phyloP scores from a whole-genome alignment of 1,284 basidiomycete genomes.

The Cutaneotrichosporon sp. region DNA sequence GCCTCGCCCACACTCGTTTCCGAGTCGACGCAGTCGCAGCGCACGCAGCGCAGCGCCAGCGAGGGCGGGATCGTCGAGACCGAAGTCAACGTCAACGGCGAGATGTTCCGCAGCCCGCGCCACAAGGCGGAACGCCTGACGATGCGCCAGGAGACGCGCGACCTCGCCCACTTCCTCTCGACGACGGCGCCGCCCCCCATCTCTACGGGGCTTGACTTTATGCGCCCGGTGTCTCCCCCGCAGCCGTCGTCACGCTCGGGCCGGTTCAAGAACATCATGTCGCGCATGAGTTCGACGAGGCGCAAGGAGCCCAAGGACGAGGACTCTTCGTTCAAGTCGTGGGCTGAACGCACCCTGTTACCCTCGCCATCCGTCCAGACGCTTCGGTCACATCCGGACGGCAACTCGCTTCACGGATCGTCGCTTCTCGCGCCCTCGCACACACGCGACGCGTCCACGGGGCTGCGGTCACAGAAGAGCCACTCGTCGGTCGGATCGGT shows the following conservation, averaged over 20 bases:
- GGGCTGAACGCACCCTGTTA: constrained; percentile 1
- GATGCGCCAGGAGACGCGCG: constrained; percentile 29
- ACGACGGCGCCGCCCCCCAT: constrained; percentile 29
- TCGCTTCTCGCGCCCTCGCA: not conserved
- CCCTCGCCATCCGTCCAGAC: not conserved
- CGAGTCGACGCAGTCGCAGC: not conserved
- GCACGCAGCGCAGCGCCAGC: constrained; percentile 12
- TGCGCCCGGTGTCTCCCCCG: not conserved
- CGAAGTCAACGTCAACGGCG: not conserved
- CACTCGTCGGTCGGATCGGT: constrained; percentile 15
- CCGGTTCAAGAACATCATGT: constrained; percentile 17
- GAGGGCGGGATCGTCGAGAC: constrained; percentile 12
- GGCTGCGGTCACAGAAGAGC: constrained; percentile 14
- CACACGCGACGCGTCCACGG: not conserved
- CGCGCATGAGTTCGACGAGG: constrained; percentile 12
- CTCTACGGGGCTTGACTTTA: not conserved
- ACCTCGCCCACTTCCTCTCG: constrained; percentile 48
- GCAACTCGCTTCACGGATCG: not conserved
- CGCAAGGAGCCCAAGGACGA: constrained; percentile 4
- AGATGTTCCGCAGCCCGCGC: constrained; percentile 11
- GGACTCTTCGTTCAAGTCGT: constrained; percentile 1
- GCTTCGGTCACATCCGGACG: not conserved
- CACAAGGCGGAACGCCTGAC: constrained; percentile 10
- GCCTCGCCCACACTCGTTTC: not conserved
- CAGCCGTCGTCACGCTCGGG: not conserved